phyloP scores from a whole-genome alignment of 257 asterid species.

The Scutellaria minor region DNA sequence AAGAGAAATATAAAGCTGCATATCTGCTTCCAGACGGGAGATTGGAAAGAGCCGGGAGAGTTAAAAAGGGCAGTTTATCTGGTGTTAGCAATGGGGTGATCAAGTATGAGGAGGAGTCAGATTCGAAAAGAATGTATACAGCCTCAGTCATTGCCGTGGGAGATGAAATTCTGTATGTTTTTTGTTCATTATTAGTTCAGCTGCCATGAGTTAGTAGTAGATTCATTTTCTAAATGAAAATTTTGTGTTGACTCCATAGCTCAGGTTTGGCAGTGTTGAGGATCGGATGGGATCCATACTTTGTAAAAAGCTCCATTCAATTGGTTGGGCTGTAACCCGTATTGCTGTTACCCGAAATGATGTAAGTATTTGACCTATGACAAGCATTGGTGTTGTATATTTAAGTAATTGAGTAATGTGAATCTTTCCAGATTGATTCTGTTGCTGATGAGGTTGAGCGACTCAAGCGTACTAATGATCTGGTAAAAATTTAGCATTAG shows the following conservation, averaged over 20 bases:
- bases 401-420: conserved; percentile 2
- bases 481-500: conserved; percentile 50
- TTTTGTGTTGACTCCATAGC: conserved; percentile 73
- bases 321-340: conserved; percentile 80
- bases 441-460: conserved; percentile 93
- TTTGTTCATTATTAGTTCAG: conserved; percentile 10
- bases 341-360: conserved; percentile 64
- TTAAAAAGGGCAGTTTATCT: conserved; percentile 56
- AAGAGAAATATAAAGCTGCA: conserved; percentile 77
- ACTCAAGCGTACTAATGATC: conserved; percentile 64
- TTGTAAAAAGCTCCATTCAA: conserved; percentile 68
- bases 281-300: conserved; percentile 64
- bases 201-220: background rate
- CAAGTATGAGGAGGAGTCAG: conserved; percentile 38
- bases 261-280: conserved; percentile 95
- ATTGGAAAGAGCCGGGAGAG: conserved; percentile 94
- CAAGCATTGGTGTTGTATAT: background rate
- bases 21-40: conserved; percentile 89
- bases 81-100: conserved; percentile 61
- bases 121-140: conserved; percentile 48
- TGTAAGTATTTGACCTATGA: conserved; percentile 46
- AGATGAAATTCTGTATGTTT: conserved; percentile 92
- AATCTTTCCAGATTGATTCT: conserved; percentile 71
- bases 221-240: conserved; percentile 45
- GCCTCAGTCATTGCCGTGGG: conserved; percentile 87